These are phyloP conservation scores for Podospora comata DNA, from an alignment of 495 filamentous ascomycete genomes.

Conservation along the genomic window DNA sequence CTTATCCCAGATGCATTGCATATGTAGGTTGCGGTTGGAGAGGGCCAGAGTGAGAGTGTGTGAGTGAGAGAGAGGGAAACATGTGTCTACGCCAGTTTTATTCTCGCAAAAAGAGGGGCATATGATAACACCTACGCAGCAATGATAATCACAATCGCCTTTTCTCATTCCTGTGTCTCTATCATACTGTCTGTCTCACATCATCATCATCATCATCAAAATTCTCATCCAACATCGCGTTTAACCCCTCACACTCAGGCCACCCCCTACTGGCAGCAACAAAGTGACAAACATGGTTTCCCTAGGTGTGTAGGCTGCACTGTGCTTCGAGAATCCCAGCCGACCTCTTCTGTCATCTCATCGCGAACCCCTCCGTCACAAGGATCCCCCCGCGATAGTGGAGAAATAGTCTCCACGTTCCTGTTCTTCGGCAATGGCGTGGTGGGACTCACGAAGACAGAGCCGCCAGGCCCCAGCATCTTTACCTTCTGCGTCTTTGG, in stretches of 20 bases:
- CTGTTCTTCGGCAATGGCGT: slow-evolving; percentile 26
- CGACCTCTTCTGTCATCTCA: slow-evolving; percentile 10
- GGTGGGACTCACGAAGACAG: slow-evolving; percentile 27
- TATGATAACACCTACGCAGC: background rate
- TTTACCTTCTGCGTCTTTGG: slow-evolving; percentile 2
- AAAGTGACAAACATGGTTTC: background rate
- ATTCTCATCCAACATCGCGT: background rate
- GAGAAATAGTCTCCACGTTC: slow-evolving; percentile 7
- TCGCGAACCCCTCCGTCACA: slow-evolving; percentile 5
- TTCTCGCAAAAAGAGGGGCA: background rate
- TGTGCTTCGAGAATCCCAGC: slow-evolving; percentile 10
- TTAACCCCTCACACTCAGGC: background rate
- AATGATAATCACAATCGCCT: background rate
- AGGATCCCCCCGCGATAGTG: slow-evolving; percentile 6
- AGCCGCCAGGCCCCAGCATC: slow-evolving; percentile 1
- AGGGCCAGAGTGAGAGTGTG: background rate
- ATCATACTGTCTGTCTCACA: background rate
- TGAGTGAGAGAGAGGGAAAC: background rate
- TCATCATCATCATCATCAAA: background rate
- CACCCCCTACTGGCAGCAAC: background rate
- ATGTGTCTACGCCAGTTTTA: background rate
- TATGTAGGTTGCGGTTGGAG: background rate
- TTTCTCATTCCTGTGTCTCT: background rate
- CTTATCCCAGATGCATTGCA: background rate
- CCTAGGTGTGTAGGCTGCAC: background rate